Evolutionary conservation across 371 early-diverging fungal species (phyloP).

Genomic region (Phascolomyces articulosus): DNA sequence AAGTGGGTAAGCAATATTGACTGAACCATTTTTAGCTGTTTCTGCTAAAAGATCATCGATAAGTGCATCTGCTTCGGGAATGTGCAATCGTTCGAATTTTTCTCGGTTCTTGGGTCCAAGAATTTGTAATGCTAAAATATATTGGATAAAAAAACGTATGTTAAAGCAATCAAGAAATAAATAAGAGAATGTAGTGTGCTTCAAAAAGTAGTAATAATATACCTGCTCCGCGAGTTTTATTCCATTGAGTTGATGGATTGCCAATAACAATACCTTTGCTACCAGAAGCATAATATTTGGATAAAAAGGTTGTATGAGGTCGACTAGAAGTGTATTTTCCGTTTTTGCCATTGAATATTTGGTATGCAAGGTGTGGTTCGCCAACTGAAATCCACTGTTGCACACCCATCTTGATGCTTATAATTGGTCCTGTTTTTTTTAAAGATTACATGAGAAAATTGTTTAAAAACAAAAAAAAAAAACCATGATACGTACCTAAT

Average conservation of each 20-base stretch:
- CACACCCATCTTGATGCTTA: slow-evolving; percentile 19
- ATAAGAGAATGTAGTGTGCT: background rate
- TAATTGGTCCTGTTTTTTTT: slow-evolving; percentile 17
- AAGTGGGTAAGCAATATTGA: slow-evolving; percentile 2
- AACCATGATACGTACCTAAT: background rate
- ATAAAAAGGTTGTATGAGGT: background rate
- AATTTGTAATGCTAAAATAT: background rate
- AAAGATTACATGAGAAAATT: background rate
- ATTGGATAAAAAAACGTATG: background rate
- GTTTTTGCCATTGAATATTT: slow-evolving; percentile 14
- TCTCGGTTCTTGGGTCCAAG: slow-evolving; percentile 6
- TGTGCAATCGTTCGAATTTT: background rate
- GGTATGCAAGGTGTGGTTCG: slow-evolving; percentile 22
- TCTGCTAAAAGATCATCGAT: background rate
- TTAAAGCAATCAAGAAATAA: no score
- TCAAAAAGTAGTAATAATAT: background rate
- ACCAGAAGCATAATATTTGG: background rate
- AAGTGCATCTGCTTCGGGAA: slow-evolving; percentile 3
- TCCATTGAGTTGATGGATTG: slow-evolving; percentile 8
- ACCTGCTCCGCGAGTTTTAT: slow-evolving; percentile 15
- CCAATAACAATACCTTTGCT: slow-evolving; percentile 8
- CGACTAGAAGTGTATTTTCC: slow-evolving; percentile 15
- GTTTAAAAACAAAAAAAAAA: background rate
- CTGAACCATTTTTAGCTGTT: slow-evolving; percentile 1
- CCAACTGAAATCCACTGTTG: slow-evolving; percentile 16